These are phyloP conservation scores for Phytophthora citrophthora DNA, from an alignment of 352 stramenopile genomes.

Conservation along the genomic window DNA sequence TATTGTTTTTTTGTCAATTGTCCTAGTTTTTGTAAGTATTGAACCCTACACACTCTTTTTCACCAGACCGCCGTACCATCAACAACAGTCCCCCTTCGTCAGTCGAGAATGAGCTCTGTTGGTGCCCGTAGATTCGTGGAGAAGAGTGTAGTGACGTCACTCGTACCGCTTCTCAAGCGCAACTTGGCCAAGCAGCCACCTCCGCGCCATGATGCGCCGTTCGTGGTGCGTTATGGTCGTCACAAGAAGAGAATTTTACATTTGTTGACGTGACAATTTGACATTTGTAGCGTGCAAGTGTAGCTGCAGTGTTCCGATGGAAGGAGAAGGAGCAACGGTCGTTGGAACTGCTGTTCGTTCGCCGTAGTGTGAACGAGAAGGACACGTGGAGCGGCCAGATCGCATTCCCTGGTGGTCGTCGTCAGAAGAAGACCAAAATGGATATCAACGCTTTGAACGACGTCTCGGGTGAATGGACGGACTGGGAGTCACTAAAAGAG, in stretches of 20 bases:
- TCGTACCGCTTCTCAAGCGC: constrained; percentile 65
- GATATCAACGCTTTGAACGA: constrained; percentile 31
- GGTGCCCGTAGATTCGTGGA: constrained; percentile 43
- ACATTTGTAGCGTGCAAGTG: constrained; percentile 61
- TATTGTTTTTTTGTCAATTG: no score
- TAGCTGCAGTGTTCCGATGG: constrained; percentile 84
- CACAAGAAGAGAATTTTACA: background rate
- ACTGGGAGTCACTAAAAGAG: constrained; percentile 74
- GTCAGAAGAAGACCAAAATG: constrained; percentile 64
- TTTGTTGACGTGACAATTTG: constrained; percentile 6
- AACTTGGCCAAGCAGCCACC: constrained; percentile 50
- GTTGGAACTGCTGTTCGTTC: constrained; percentile 81
- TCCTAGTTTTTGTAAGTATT: constrained; percentile 13
- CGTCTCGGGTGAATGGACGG: constrained; percentile 40
- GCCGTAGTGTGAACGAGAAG: constrained; percentile 71
- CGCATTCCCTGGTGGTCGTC: constrained; percentile 76
- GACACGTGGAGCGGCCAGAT: constrained; percentile 87
- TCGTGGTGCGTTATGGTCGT: constrained; percentile 35
- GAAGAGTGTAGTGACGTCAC: constrained; percentile 45
- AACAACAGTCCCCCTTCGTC: constrained; percentile 13
- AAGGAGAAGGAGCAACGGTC: constrained; percentile 66
- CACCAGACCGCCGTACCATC: constrained; percentile 4
- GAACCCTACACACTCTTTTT: constrained; percentile 12
- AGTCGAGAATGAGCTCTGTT: constrained; percentile 18
- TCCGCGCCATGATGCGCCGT: constrained; percentile 30